Conservation (phyloP, 768 basidiomycete genomes). For the Hypholoma sublateritium region DNA sequence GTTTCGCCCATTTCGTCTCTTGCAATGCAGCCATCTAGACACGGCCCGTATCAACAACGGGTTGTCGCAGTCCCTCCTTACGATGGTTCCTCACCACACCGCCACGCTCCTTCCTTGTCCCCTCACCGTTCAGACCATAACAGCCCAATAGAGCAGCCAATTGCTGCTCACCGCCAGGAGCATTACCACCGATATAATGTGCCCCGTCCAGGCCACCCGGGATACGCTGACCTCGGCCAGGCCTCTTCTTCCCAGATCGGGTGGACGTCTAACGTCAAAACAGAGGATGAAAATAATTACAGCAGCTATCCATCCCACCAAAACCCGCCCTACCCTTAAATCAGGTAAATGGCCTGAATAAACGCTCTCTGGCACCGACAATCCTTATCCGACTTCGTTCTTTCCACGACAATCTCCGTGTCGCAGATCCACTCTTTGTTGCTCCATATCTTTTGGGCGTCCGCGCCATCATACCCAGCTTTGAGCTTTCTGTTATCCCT, state of each 20-base stretch:
- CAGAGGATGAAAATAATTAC: conserved; percentile 28
- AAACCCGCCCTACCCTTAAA: conserved; percentile 17
- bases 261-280: conserved; percentile 25
- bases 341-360: neutral
- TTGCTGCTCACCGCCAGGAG: conserved; percentile 29
- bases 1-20: conserved; percentile 28
- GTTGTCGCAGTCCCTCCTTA: conserved; percentile 30
- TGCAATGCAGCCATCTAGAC: conserved; percentile 27
- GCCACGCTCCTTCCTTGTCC: conserved; percentile 33
- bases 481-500: conserved; percentile 13
- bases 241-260: conserved; percentile 14
- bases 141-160: conserved; percentile 32
- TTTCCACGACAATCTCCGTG: conserved; percentile 2
- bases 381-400: conserved; percentile 1
- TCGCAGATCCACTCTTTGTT: neutral
- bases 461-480: conserved; percentile 15
- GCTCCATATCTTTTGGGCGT: conserved; percentile 3
- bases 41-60: conserved; percentile 28
- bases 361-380: neutral
- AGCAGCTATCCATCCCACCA: conserved; percentile 21
- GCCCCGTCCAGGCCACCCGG: conserved; percentile 18
- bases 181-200: conserved; percentile 34
- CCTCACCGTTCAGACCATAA: conserved; percentile 35
- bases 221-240: conserved; percentile 15
- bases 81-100: conserved; percentile 29